A percentile compares a stretch with the other conserved stretches of the same genome.
Evolutionary conservation across 2,329 filamentous ascomycete species (phyloP).

Genomic region (Aspergillus thermomutatus): DNA sequence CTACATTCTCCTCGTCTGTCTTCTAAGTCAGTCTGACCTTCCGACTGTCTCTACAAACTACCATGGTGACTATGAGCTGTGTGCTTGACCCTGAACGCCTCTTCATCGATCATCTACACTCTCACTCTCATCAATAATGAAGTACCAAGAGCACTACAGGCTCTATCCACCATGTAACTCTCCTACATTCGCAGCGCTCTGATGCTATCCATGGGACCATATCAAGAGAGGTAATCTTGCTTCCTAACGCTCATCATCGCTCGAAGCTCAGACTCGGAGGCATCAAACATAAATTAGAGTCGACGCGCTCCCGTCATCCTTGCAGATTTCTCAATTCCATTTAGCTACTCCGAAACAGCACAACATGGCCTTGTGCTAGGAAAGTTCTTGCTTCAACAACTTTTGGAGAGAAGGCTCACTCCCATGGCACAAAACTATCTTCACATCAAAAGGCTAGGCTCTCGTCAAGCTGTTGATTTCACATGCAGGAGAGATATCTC

Average conservation of each 20-base stretch:
- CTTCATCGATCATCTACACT: too few relatives aligned
- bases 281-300: not conserved
- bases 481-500: too few relatives aligned
- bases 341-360: not conserved
- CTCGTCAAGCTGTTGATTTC: not conserved
- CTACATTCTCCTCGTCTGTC: too few relatives aligned
- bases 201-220: not conserved
- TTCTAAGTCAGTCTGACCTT: too few relatives aligned
- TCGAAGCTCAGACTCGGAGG: too few relatives aligned
- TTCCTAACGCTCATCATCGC: not conserved
- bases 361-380: not conserved
- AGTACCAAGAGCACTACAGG: too few relatives aligned
- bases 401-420: not conserved
- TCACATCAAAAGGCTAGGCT: not conserved
- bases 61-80: too few relatives aligned
- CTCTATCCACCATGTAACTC: too few relatives aligned
- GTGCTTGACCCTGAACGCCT: too few relatives aligned
- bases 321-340: not conserved
- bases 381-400: not conserved
- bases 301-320: not conserved
- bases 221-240: not conserved
- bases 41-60: too few relatives aligned
- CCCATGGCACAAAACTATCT: not conserved
- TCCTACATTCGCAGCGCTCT: too few relatives aligned
- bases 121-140: too few relatives aligned